A percentile compares a stretch with the other conserved stretches of the same genome.
Evolutionary conservation across 2,329 filamentous ascomycete genomes (phyloP).

Genomic region (Nigrospora osmanthi): DNA sequence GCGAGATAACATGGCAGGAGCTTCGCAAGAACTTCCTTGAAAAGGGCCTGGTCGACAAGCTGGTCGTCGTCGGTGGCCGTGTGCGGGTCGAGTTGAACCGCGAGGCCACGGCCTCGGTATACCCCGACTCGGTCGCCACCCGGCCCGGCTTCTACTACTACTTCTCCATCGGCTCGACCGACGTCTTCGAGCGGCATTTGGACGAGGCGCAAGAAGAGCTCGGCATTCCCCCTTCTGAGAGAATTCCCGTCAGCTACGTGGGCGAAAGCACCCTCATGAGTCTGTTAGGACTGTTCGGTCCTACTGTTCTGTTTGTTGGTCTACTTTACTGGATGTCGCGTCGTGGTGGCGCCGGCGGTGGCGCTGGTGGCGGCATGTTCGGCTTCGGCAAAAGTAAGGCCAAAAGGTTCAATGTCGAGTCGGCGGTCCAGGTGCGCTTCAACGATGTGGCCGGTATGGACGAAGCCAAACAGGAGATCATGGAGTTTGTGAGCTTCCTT

Average conservation of each 20-base stretch:
- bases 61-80: constrained; percentile 69
- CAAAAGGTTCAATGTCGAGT: constrained; percentile 96
- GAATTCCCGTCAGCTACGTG: constrained; percentile 86
- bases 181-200: constrained; percentile 82
- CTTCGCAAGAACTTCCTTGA: constrained; percentile 89
- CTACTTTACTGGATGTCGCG: constrained; percentile 73
- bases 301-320: constrained; percentile 79
- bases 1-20: constrained; percentile 97
- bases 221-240: constrained; percentile 75
- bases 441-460: constrained; percentile 96
- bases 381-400: constrained; percentile 93
- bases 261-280: constrained; percentile 68
- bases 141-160: constrained; percentile 74
- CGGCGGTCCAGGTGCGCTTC: constrained; percentile 94
- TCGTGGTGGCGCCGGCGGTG: constrained; percentile 58
- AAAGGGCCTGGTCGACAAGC: constrained; percentile 90
- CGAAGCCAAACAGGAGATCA: constrained; percentile 95
- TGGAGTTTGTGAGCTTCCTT: constrained; percentile 98
- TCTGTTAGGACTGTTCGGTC: constrained; percentile 71
- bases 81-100: constrained; percentile 78
- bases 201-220: constrained; percentile 85
- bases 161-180: constrained; percentile 91
- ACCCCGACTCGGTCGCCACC: constrained; percentile 65
- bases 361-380: constrained; percentile 74
- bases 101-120: constrained; percentile 62